Evolutionary conservation across 176 grass and related monocot species (phyloP).

Genomic region (sorghum (Sorghum bicolor)): DNA sequence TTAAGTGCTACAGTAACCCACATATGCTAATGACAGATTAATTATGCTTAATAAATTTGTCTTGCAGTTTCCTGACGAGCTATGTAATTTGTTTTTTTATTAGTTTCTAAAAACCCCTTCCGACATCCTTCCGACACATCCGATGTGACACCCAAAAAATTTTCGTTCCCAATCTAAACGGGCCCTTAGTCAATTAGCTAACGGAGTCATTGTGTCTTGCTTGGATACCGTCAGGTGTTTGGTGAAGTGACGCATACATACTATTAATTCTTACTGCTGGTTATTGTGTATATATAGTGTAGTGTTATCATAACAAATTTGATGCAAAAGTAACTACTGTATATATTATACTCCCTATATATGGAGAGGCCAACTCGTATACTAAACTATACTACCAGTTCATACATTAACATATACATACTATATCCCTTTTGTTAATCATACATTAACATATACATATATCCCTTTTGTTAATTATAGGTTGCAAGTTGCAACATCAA

Average conservation of each 20-base stretch:
- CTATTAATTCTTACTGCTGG: neutral
- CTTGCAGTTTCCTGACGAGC: too few species aligned
- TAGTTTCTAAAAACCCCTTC: too few species aligned
- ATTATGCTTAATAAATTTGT: too few species aligned
- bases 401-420: neutral
- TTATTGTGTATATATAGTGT: too few species aligned
- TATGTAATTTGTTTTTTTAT: too few species aligned
- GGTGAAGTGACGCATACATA: neutral
- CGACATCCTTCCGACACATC: too few species aligned
- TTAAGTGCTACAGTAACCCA: too few species aligned
- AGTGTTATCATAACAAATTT: neutral
- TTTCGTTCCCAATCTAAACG: too few species aligned
- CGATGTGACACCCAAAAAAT: too few species aligned
- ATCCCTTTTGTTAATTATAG: neutral
- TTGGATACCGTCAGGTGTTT: conserved; percentile 14
- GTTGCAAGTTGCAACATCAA: neutral
- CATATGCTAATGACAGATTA: too few species aligned
- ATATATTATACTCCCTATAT: neutral
- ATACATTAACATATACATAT: too few species aligned
- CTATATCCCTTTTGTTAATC: neutral
- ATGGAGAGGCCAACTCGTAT: neutral
- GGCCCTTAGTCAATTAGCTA: too few species aligned
- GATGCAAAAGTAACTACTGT: neutral
- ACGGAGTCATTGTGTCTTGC: neutral
- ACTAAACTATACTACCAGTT: neutral